Conservation (phyloP, 352 stramenopile species). For the Globisporangium orthogonon region DNA sequence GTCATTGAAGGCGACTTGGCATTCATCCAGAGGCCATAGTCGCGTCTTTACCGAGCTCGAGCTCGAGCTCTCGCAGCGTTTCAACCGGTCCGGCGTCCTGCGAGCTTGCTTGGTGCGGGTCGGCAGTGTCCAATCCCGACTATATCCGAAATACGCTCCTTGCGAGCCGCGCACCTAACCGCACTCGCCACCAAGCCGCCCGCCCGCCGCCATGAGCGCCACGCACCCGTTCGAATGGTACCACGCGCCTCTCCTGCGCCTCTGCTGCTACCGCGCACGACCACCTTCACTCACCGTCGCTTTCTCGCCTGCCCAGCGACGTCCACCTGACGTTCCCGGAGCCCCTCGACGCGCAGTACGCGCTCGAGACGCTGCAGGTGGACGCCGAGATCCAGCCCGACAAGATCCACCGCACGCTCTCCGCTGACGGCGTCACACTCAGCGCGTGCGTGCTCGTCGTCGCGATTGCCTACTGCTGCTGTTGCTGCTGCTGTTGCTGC, state of each 20-base stretch:
- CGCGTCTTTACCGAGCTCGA: no score
- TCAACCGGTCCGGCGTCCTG: no score
- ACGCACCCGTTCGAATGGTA: constrained; percentile 82
- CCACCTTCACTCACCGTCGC: neutral
- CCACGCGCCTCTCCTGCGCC: neutral
- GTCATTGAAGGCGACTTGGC: no score
- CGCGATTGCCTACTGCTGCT: neutral
- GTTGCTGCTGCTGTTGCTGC: neutral
- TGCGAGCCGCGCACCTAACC: no score
- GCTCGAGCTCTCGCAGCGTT: no score
- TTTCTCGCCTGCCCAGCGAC: constrained; percentile 22
- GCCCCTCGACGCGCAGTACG: constrained; percentile 55
- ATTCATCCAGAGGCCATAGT: no score
- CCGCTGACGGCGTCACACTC: constrained; percentile 51
- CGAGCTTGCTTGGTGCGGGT: no score
- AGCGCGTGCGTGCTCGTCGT: constrained; percentile 45
- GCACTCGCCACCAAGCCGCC: neutral
- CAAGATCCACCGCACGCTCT: constrained; percentile 76
- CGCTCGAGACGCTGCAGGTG: constrained; percentile 79
- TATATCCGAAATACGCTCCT: no score
- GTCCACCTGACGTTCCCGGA: constrained; percentile 63
- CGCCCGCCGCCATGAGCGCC: constrained; percentile 22
- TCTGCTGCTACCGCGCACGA: neutral
- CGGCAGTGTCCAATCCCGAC: no score
- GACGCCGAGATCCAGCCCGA: constrained; percentile 82